These are phyloP conservation scores for Aaosphaeria arxii DNA, from an alignment of 2,329 filamentous ascomycete genomes.

Conservation along the genomic window DNA sequence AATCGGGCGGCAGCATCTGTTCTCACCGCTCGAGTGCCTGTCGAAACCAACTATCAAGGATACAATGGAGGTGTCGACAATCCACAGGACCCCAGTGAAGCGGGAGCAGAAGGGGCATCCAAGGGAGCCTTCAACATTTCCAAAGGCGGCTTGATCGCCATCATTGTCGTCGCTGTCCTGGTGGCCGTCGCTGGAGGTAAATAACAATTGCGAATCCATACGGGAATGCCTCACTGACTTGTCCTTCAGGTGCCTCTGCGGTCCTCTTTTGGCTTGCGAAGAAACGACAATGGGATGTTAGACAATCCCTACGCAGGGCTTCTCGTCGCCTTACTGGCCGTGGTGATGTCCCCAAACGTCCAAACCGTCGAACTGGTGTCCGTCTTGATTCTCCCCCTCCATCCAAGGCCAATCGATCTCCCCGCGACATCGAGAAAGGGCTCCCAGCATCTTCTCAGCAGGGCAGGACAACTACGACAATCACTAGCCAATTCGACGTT, in stretches of 20 bases:
- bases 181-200: slow-evolving; percentile 63
- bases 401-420: slow-evolving; percentile 14
- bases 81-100: slow-evolving; percentile 35
- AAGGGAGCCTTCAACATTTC: slow-evolving; percentile 62
- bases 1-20: too few relatives aligned
- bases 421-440: slow-evolving; percentile 34
- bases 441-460: slow-evolving; percentile 10
- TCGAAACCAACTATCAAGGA: slow-evolving; percentile 5
- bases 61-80: slow-evolving; percentile 39
- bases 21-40: too few relatives aligned
- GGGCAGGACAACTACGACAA: slow-evolving; percentile 30
- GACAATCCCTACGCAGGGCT: slow-evolving; percentile 68
- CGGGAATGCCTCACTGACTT: slow-evolving; percentile 11
- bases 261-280: slow-evolving; percentile 77
- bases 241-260: slow-evolving; percentile 58
- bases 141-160: slow-evolving; percentile 67
- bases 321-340: slow-evolving; percentile 46
- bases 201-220: slow-evolving; percentile 19
- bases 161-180: slow-evolving; percentile 69
- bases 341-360: slow-evolving; percentile 18
- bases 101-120: slow-evolving; percentile 64
- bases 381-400: slow-evolving; percentile 34
- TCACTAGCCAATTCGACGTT: slow-evolving; percentile 30
- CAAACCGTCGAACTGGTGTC: slow-evolving; percentile 31
- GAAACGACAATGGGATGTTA: slow-evolving; percentile 79